A percentile compares a stretch with the other conserved stretches of the same genome.
Conservation (phyloP, 1,284 basidiomycete species). For the Trichosporon asahii region DNA sequence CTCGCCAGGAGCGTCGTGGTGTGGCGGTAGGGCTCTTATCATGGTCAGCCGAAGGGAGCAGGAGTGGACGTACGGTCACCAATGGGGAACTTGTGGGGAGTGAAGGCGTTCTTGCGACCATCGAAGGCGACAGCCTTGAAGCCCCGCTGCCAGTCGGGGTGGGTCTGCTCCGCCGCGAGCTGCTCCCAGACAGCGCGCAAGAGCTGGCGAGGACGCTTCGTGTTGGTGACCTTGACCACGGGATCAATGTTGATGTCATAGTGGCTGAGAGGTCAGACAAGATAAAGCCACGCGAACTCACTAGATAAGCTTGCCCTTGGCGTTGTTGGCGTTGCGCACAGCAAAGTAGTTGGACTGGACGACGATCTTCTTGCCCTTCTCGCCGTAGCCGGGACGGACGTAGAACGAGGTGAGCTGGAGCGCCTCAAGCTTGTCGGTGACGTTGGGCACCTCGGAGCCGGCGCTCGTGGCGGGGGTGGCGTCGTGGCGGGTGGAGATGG, state of each 20-base stretch:
- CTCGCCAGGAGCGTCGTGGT: slow-evolving; percentile 35
- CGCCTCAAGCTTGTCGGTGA: slow-evolving; percentile 25
- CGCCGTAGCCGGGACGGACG: slow-evolving; percentile 38
- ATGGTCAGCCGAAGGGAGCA: too few species aligned
- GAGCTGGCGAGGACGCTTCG: slow-evolving; percentile 32
- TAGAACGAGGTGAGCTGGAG: slow-evolving; percentile 33
- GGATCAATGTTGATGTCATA: slow-evolving; percentile 49
- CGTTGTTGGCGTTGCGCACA: slow-evolving; percentile 29
- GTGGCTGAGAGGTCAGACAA: slow-evolving; percentile 33
- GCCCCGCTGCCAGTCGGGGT: slow-evolving; percentile 23
- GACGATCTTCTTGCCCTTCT: slow-evolving; percentile 25
- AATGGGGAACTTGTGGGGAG: slow-evolving; percentile 38
- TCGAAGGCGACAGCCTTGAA: slow-evolving; percentile 37
- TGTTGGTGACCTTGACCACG: slow-evolving; percentile 40
- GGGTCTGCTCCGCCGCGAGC: slow-evolving; percentile 30
- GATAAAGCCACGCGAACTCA: slow-evolving; percentile 14
- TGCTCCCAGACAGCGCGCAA: slow-evolving; percentile 39
- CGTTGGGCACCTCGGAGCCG: slow-evolving; percentile 1
- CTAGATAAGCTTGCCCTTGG: slow-evolving; percentile 39
- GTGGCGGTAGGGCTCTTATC: slow-evolving; percentile 13
- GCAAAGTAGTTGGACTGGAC: slow-evolving; percentile 38
- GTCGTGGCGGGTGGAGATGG: background rate
- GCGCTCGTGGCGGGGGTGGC: background rate
- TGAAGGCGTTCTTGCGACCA: slow-evolving; percentile 43
- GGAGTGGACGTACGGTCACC: slow-evolving; percentile 22